Evolutionary conservation across 345 rosid species (phyloP).

Genomic region (Pistacia vera): DNA sequence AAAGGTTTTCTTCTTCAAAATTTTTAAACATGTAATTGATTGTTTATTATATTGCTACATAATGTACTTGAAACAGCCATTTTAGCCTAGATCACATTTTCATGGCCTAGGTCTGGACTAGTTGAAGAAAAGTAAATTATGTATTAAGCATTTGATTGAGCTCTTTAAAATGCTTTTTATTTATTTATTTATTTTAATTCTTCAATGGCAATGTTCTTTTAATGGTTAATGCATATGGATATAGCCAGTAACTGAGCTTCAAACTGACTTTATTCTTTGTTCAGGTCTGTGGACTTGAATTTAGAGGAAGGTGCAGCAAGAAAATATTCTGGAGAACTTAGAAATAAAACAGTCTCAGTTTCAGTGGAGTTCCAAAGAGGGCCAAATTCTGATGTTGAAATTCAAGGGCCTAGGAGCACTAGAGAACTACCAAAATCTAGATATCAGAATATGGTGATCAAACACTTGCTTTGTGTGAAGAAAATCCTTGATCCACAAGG

Average conservation of each 20-base stretch:
- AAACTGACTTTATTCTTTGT: background rate
- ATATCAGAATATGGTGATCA: background rate
- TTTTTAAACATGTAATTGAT: background rate
- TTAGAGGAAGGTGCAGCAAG: background rate
- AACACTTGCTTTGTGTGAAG: background rate
- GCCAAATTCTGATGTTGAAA: background rate
- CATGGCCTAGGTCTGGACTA: background rate
- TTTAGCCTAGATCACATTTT: background rate
- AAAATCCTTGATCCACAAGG: background rate
- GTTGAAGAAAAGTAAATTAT: background rate
- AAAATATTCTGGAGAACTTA: background rate
- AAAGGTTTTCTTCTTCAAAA: background rate
- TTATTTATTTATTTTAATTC: no score
- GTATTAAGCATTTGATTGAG: no score
- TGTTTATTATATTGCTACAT: background rate
- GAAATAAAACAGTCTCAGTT: background rate
- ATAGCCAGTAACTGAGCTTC: no score
- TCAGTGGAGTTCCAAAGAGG: background rate
- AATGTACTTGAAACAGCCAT: background rate
- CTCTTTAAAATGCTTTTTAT: no score
- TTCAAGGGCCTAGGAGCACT: background rate
- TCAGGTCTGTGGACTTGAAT: background rate
- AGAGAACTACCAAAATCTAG: background rate
- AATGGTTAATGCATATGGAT: no score
- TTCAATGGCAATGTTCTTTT: no score